These are phyloP conservation scores for Pulveroboletus sp. DNA, from an alignment of 768 basidiomycete genomes.

Conservation along the genomic window DNA sequence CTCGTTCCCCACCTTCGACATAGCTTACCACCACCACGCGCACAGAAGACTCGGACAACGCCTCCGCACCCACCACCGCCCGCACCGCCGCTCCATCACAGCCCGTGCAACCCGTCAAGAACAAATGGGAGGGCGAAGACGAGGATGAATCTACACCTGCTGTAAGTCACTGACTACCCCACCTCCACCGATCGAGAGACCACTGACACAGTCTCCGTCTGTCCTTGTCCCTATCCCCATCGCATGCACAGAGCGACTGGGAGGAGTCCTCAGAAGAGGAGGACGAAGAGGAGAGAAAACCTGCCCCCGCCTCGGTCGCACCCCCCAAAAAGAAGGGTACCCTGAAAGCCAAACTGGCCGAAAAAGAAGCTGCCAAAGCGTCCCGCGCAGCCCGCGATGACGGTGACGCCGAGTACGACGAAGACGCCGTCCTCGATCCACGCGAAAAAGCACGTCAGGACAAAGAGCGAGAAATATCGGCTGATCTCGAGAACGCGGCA, in stretches of 20 bases:
- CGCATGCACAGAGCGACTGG: conserved; percentile 78
- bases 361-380: conserved; percentile 79
- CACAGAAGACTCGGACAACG: conserved; percentile 37
- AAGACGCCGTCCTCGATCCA: conserved; percentile 75
- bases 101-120: conserved; percentile 34
- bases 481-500: conserved; percentile 82
- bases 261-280: conserved; percentile 79
- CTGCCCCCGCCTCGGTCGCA: conserved; percentile 45
- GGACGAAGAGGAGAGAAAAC: conserved; percentile 57
- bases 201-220: neutral
- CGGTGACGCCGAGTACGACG: conserved; percentile 50
- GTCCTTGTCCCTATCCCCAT: neutral
- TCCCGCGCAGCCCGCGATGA: conserved; percentile 39
- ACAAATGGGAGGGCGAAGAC: conserved; percentile 90
- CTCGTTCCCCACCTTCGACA: neutral
- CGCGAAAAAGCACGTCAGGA: conserved; percentile 71
- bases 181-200: neutral
- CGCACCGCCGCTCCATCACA: conserved; percentile 19
- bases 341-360: conserved; percentile 85
- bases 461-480: conserved; percentile 75
- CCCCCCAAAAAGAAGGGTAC: conserved; percentile 91
- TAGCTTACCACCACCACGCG: conserved; percentile 20
- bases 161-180: conserved; percentile 41
- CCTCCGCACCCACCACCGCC: conserved; percentile 20
- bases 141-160: conserved; percentile 76